A percentile compares a stretch with the other conserved stretches of the same genome.
Conservation (phyloP, 2,329 filamentous ascomycete genomes). For the Paecilomyces sp. region DNA sequence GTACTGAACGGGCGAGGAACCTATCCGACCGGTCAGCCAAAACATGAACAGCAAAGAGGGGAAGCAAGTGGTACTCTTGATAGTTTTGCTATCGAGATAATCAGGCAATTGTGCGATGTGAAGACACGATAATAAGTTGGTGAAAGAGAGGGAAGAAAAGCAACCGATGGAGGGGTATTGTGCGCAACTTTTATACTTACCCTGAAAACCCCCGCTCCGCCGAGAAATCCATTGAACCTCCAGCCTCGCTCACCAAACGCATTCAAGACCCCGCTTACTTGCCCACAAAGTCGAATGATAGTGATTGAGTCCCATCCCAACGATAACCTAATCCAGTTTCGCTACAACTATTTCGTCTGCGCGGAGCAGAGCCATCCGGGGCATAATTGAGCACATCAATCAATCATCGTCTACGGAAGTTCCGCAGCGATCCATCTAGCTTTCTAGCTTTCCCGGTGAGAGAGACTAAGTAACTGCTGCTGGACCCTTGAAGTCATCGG, state of each 20-base stretch:
- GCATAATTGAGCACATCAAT: too few species aligned
- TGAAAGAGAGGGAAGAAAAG: not conserved
- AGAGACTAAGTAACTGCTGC: not conserved
- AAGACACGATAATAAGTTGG: not conserved
- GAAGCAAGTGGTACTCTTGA: not conserved
- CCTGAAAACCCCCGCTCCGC: not conserved
- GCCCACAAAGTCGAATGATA: not conserved
- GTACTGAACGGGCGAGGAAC: not conserved
- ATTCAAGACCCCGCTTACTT: not conserved
- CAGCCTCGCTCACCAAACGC: not conserved
- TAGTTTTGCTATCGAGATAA: not conserved
- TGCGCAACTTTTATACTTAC: not conserved
- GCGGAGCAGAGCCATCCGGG: not conserved
- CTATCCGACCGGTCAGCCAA: not conserved
- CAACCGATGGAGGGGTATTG: not conserved
- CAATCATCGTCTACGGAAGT: not conserved
- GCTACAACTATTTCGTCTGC: not conserved
- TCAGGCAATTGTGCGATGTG: not conserved
- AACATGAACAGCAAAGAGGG: not conserved
- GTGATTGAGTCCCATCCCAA: not conserved
- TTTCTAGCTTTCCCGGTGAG: not conserved
- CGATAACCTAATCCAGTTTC: not conserved
- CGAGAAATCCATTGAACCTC: not conserved
- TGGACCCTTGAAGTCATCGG: not conserved
- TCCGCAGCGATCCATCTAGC: not conserved